Evolutionary conservation across 2,329 filamentous ascomycete species (phyloP).

Genomic region (Calonectria crousiana): DNA sequence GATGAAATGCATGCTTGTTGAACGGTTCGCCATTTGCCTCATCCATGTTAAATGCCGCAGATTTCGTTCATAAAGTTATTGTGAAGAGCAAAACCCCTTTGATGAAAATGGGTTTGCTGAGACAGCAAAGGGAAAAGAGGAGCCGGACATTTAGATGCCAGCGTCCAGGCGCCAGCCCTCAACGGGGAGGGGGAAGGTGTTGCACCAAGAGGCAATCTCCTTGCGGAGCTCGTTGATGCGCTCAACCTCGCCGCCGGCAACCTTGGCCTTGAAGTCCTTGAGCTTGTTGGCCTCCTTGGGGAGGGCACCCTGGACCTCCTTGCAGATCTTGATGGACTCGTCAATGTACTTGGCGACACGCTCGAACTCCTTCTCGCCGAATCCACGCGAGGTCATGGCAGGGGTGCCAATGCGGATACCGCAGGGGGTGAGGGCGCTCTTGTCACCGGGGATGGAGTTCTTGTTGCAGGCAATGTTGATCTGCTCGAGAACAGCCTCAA

Average conservation of each 20-base stretch:
- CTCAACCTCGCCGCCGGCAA: slow-evolving; percentile 82
- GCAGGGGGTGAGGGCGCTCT: slow-evolving; percentile 92
- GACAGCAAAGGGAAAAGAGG: neutral
- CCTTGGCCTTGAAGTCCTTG: slow-evolving; percentile 99
- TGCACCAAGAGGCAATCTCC: slow-evolving; percentile 91
- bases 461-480: slow-evolving; percentile 99
- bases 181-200: slow-evolving; percentile 91
- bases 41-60: slow-evolving; percentile 47
- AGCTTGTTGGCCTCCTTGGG: slow-evolving; percentile 99
- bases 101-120: slow-evolving; percentile 25
- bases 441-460: slow-evolving; percentile 98
- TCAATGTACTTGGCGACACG: slow-evolving; percentile 92
- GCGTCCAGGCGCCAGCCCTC: slow-evolving; percentile 76
- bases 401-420: slow-evolving; percentile 97
- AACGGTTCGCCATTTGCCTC: slow-evolving; percentile 48
- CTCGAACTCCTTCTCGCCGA: slow-evolving; percentile 92
- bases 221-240: slow-evolving; percentile 89
- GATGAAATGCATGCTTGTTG: slow-evolving; percentile 49
- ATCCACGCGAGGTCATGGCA: slow-evolving; percentile 96
- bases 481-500: slow-evolving; percentile 95
- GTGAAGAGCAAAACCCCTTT: slow-evolving; percentile 14
- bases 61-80: slow-evolving; percentile 10
- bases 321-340: slow-evolving; percentile 87
- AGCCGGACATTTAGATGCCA: slow-evolving; percentile 60
- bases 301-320: slow-evolving; percentile 84